Evolutionary conservation across 441 rosid genomes (phyloP).

Genomic region (Corymbia citriodora): DNA sequence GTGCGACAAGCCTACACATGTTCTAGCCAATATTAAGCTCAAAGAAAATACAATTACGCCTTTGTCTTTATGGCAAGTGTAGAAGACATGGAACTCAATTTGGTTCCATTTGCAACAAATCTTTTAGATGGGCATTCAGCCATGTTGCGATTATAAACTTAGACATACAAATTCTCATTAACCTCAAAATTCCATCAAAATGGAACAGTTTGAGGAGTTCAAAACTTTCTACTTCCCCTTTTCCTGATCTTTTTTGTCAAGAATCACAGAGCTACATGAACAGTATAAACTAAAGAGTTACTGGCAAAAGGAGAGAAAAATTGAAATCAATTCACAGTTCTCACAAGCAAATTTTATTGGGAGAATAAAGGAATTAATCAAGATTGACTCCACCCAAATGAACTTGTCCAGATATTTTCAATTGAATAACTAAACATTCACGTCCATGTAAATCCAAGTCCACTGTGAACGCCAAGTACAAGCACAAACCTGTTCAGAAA

Average conservation of each 20-base stretch:
- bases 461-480: background rate
- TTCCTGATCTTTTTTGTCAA: background rate
- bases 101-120: background rate
- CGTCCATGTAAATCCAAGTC: background rate
- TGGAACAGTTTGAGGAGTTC: background rate
- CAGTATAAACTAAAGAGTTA: background rate
- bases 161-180: background rate
- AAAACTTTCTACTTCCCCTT: background rate
- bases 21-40: background rate
- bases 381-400: background rate
- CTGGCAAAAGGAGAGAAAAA: background rate
- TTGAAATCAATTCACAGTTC: background rate
- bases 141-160: background rate
- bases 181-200: background rate
- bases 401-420: background rate
- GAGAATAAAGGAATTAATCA: background rate
- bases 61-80: background rate
- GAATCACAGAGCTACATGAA: background rate
- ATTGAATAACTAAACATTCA: background rate
- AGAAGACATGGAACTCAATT: background rate
- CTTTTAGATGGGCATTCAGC: background rate
- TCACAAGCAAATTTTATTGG: background rate
- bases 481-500: constrained; percentile 1
- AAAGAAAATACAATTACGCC: background rate
- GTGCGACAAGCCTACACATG: background rate